Conservation (phyloP, 257 asterid genomes). For the Marsdenia floribunda region DNA sequence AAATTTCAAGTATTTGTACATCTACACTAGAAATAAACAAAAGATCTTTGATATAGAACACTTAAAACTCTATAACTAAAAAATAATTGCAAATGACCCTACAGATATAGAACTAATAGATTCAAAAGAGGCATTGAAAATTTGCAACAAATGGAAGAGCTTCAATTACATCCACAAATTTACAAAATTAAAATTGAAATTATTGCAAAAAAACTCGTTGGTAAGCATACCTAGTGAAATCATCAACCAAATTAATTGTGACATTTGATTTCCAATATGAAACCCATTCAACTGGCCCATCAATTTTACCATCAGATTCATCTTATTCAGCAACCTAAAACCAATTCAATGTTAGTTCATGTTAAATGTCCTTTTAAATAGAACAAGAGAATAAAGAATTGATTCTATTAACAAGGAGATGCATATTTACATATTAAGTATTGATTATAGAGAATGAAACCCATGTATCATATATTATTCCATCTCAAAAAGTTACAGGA, state of each 20-base stretch:
- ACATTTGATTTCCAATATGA: constrained; percentile 93
- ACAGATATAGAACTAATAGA: neutral
- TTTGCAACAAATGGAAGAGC: neutral
- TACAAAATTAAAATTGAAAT: neutral
- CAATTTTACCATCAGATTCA: constrained; percentile 53
- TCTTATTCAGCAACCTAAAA: constrained; percentile 53
- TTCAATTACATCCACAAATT: neutral
- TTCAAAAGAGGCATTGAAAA: neutral
- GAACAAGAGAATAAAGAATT: neutral
- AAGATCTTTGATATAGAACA: too few relatives aligned
- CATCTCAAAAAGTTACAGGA: neutral
- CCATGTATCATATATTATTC: neutral
- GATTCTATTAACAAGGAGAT: neutral
- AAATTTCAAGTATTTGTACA: neutral
- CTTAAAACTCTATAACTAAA: too few relatives aligned
- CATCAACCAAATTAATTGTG: constrained; percentile 90
- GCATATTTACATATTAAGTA: neutral
- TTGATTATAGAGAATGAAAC: neutral
- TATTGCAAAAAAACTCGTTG: neutral
- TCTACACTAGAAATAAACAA: neutral
- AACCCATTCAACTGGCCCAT: constrained; percentile 65
- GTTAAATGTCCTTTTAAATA: neutral
- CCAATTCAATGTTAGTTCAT: constrained; percentile 15
- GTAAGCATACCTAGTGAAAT: constrained; percentile 69
- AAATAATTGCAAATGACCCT: too few relatives aligned